phyloP scores from a whole-genome alignment of 768 basidiomycete species.

The Rhizopogon vesiculosus region DNA sequence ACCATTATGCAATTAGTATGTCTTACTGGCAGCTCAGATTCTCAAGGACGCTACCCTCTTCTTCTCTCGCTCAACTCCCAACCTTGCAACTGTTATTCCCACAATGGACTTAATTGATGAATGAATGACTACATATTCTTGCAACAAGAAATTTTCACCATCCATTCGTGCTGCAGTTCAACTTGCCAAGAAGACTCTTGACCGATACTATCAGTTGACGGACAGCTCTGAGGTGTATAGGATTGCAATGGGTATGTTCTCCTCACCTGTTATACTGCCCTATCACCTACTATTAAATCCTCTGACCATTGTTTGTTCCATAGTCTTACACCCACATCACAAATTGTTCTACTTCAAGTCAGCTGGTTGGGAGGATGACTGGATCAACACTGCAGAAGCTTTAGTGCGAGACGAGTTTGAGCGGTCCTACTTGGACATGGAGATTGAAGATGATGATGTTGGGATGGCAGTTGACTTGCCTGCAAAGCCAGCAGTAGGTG shows the following conservation, averaged over 20 bases:
- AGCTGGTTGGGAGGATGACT: constrained; percentile 19
- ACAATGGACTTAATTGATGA: constrained; percentile 28
- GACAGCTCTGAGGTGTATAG: constrained; percentile 19
- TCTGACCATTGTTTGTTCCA: not conserved
- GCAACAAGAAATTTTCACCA: constrained; percentile 13
- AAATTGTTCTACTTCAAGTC: constrained; percentile 25
- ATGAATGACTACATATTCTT: constrained; percentile 10
- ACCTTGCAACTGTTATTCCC: constrained; percentile 22
- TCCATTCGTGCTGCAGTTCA: constrained; percentile 5
- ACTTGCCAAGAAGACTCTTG: constrained; percentile 17
- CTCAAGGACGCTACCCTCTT: constrained; percentile 20
- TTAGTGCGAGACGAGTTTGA: constrained; percentile 20
- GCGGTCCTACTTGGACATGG: not conserved
- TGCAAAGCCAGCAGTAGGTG: not conserved
- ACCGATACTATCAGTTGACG: constrained; percentile 20
- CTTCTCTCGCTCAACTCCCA: constrained; percentile 17
- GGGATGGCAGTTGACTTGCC: not conserved
- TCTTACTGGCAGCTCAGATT: constrained; percentile 5
- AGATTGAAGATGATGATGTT: not conserved
- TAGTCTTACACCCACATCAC: constrained; percentile 26
- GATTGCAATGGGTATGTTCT: constrained; percentile 23
- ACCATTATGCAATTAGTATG: not conserved
- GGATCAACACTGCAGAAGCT: constrained; percentile 21
- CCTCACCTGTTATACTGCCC: too few relatives aligned
- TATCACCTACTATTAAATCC: not conserved